These are phyloP conservation scores for Colletotrichum tanaceti DNA, from an alignment of 2,329 filamentous ascomycete species.

Conservation along the genomic window DNA sequence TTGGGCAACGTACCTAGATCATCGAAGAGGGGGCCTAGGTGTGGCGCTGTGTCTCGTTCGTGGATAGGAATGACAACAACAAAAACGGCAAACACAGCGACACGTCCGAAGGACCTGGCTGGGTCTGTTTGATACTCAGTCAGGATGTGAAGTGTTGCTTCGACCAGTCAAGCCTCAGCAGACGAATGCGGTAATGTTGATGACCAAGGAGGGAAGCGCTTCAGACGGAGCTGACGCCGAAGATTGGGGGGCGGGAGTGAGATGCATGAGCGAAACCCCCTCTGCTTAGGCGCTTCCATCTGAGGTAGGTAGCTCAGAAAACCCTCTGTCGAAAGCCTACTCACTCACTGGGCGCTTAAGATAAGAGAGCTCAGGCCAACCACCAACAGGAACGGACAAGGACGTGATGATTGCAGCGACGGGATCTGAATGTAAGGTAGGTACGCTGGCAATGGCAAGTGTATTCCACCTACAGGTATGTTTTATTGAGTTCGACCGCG, in stretches of 20 bases:
- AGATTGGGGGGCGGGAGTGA: not conserved
- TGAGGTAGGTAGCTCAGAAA: too few relatives aligned
- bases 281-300: not conserved
- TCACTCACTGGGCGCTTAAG: not conserved
- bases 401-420: not conserved
- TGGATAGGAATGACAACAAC: not conserved
- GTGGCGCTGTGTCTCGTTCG: not conserved
- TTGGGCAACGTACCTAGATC: not conserved
- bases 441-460: not conserved
- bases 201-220: not conserved
- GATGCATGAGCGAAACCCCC: not conserved
- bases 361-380: not conserved
- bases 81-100: not conserved
- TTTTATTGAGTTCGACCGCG: too few relatives aligned
- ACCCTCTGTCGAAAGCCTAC: not conserved
- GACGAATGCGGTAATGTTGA: not conserved
- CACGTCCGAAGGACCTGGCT: not conserved
- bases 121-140: not conserved
- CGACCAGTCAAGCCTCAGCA: not conserved
- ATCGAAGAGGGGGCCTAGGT: not conserved
- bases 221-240: not conserved
- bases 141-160: not conserved
- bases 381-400: not conserved
- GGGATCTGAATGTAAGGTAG: not conserved
- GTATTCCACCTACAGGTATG: not conserved